These are phyloP conservation scores for Sicyos baderoa DNA, from an alignment of 306 rosid species.

Conservation along the genomic window DNA sequence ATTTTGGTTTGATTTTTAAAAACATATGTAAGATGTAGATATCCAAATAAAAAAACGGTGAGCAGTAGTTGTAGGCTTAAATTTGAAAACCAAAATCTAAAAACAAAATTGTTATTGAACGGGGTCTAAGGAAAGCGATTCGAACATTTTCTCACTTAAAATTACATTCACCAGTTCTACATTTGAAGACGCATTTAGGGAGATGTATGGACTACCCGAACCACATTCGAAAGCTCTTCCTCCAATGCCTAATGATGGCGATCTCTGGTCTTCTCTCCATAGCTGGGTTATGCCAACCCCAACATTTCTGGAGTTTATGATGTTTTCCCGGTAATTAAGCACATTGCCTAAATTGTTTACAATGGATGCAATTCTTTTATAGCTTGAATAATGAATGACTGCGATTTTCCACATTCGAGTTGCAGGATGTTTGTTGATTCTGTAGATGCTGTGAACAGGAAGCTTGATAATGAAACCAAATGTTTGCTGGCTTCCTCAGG, in stretches of 20 bases:
- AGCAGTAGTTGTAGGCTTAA: no score
- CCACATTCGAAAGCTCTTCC: constrained; percentile 62
- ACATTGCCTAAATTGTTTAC: neutral
- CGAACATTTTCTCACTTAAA: neutral
- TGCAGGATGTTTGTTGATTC: constrained; percentile 91
- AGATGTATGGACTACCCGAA: constrained; percentile 63
- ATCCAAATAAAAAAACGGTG: no score
- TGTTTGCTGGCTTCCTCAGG: constrained; percentile 70
- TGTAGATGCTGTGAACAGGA: constrained; percentile 56
- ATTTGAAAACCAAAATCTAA: no score
- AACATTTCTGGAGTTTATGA: constrained; percentile 74
- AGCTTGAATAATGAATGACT: neutral
- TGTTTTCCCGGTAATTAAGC: constrained; percentile 71
- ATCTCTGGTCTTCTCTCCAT: constrained; percentile 79
- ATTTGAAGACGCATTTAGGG: constrained; percentile 67
- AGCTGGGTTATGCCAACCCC: constrained; percentile 99
- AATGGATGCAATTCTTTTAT: neutral
- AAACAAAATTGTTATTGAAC: no score
- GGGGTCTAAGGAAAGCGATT: no score
- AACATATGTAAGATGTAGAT: no score
- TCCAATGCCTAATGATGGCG: constrained; percentile 89
- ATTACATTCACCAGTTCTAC: constrained; percentile 46
- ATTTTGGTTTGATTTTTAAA: no score
- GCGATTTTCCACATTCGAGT: constrained; percentile 14
- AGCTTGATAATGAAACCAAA: constrained; percentile 22